phyloP scores from a whole-genome alignment of 805 yeast species.

The Saccharomyces paradoxus region DNA sequence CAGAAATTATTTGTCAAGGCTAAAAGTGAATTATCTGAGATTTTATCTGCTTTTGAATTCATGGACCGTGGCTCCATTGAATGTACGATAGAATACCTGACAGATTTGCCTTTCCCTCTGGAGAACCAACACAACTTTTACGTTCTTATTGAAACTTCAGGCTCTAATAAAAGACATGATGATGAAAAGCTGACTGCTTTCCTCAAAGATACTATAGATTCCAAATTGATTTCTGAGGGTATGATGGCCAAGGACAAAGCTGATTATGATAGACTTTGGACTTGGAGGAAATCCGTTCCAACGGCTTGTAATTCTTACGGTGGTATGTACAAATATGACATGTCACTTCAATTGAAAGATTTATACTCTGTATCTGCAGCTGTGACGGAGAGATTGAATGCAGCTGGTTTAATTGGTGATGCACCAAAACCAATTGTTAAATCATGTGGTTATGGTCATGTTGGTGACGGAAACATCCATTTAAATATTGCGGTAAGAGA shows the following conservation, averaged over 20 bases:
- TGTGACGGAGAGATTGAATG: conserved; percentile 46
- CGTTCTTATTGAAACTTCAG: conserved; percentile 83
- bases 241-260: conserved; percentile 86
- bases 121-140: conserved; percentile 73
- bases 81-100: conserved; percentile 49
- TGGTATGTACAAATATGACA: conserved; percentile 91
- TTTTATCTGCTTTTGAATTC: conserved; percentile 79
- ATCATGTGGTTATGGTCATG: conserved; percentile 89
- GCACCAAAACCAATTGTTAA: conserved; percentile 69
- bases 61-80: conserved; percentile 67
- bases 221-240: conserved; percentile 71
- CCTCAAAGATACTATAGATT: conserved; percentile 69
- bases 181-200: conserved; percentile 74
- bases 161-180: conserved; percentile 81
- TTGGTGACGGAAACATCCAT: conserved; percentile 91
- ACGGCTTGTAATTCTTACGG: conserved; percentile 75
- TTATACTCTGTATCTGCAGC: conserved; percentile 71
- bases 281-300: conserved; percentile 83
- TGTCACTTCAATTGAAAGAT: conserved; percentile 68
- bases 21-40: conserved; percentile 63
- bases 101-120: conserved; percentile 54
- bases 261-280: conserved; percentile 70
- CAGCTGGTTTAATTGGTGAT: conserved; percentile 50
- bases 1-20: conserved; percentile 67
- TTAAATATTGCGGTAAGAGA: conserved; percentile 78